phyloP scores from a whole-genome alignment of 768 basidiomycete species.

The Suillus weaverae region DNA sequence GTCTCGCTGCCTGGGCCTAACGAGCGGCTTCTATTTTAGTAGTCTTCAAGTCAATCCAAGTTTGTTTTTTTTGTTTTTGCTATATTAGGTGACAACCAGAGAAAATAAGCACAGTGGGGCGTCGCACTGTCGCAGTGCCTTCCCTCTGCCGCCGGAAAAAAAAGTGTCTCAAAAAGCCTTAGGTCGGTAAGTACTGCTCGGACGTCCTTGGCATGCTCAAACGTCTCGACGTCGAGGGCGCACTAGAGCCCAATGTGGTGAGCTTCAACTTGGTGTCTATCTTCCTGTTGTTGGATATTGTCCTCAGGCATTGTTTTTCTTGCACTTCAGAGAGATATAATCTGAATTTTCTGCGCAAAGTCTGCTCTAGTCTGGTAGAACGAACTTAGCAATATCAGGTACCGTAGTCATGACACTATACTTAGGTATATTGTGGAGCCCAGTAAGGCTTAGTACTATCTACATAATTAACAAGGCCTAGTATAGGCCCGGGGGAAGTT shows the following conservation, averaged over 20 bases:
- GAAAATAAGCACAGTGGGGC: no score
- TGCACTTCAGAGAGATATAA: neutral
- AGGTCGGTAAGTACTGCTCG: no score
- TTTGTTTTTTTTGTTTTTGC: no score
- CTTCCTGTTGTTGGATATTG: neutral
- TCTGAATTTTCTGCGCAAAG: neutral
- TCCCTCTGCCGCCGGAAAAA: no score
- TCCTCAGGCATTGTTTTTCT: neutral
- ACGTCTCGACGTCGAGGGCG: neutral
- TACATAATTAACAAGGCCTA: no score
- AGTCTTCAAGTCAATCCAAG: no score
- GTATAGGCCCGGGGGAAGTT: neutral
- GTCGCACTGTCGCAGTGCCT: no score
- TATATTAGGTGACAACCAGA: no score
- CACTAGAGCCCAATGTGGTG: neutral
- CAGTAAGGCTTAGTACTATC: neutral
- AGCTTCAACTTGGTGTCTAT: neutral
- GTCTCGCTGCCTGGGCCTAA: no score
- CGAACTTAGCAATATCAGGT: neutral
- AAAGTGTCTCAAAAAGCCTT: no score
- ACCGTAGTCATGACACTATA: neutral
- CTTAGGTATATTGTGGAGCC: neutral
- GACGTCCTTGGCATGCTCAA: neutral
- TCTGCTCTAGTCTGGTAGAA: neutral
- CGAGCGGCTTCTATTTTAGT: no score